Conservation (phyloP, 1,284 basidiomycete genomes). For the Cryptococcus maquisensis region DNA sequence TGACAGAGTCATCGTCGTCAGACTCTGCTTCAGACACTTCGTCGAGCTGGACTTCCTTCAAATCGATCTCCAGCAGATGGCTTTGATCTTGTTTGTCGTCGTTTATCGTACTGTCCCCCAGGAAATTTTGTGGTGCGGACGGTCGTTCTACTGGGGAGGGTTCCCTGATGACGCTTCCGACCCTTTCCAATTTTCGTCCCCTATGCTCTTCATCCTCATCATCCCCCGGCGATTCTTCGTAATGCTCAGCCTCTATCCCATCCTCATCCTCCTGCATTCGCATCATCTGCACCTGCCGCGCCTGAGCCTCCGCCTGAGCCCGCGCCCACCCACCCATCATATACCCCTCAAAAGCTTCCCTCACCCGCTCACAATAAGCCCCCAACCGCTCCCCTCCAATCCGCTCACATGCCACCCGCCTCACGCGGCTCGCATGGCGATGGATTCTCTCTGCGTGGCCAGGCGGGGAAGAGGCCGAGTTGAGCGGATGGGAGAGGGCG, state of each 20-base stretch:
- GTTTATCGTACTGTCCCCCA: not conserved
- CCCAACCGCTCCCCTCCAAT: slow-evolving; percentile 43
- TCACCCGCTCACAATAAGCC: slow-evolving; percentile 44
- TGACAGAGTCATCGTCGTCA: not conserved
- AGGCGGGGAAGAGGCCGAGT: slow-evolving; percentile 7
- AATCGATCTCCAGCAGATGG: not conserved
- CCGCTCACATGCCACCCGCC: slow-evolving; percentile 41
- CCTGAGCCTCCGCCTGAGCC: slow-evolving; percentile 4
- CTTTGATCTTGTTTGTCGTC: not conserved
- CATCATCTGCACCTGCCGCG: slow-evolving; percentile 1
- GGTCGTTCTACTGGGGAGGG: not conserved
- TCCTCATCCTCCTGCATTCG: not conserved
- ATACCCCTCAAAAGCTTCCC: slow-evolving; percentile 45
- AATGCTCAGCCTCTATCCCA: slow-evolving; percentile 5
- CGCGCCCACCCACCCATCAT: slow-evolving; percentile 25
- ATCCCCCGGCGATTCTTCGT: slow-evolving; percentile 3
- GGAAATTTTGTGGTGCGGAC: not conserved
- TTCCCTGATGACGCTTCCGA: slow-evolving; percentile 3
- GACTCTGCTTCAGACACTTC: not conserved
- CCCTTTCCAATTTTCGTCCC: slow-evolving; percentile 3
- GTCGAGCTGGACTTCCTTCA: slow-evolving; percentile 3
- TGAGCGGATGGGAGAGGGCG: slow-evolving; percentile 33
- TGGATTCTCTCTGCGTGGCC: slow-evolving; percentile 32
- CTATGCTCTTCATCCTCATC: slow-evolving; percentile 8
- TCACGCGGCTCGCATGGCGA: slow-evolving; percentile 37